Conservation (phyloP, 2,329 filamentous ascomycete genomes). For the Elsinoe fawcettii region DNA sequence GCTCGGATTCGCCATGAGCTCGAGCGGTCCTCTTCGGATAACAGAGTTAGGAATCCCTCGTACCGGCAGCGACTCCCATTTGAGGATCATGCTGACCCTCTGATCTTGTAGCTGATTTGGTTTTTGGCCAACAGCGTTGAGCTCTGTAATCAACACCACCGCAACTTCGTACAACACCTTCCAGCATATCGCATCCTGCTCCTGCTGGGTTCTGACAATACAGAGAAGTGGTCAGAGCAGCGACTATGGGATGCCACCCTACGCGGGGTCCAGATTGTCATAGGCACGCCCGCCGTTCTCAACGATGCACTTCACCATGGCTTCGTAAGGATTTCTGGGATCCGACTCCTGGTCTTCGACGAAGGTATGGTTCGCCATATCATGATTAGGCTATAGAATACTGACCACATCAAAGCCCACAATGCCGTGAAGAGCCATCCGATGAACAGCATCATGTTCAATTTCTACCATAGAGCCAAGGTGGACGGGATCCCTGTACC, state of each 20-base stretch:
- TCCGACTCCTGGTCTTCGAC: slow-evolving; percentile 71
- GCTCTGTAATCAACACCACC: slow-evolving; percentile 39
- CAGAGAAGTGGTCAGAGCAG: slow-evolving; percentile 65
- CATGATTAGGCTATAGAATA: not conserved
- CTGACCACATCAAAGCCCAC: slow-evolving; percentile 50
- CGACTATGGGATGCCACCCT: slow-evolving; percentile 61
- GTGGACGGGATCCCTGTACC: slow-evolving; percentile 42
- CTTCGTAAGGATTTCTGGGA: slow-evolving; percentile 57
- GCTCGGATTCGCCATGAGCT: slow-evolving; percentile 38
- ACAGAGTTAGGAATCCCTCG: slow-evolving; percentile 24
- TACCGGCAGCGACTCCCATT: no score
- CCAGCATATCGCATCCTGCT: slow-evolving; percentile 50
- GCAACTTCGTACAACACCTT: slow-evolving; percentile 30
- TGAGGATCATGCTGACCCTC: no score
- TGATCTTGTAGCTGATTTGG: slow-evolving; percentile 34
- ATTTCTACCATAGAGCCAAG: slow-evolving; percentile 54
- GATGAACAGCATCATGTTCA: slow-evolving; percentile 62
- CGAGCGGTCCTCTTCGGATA: slow-evolving; percentile 30
- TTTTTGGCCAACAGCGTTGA: slow-evolving; percentile 40
- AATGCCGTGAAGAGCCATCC: slow-evolving; percentile 60
- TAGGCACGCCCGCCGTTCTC: slow-evolving; percentile 70
- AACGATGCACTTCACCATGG: slow-evolving; percentile 66
- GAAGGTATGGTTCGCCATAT: slow-evolving; percentile 51
- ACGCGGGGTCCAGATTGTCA: slow-evolving; percentile 57
- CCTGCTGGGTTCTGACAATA: slow-evolving; percentile 59